Conservation (phyloP, 208 protist genomes). For the Acanthamoeba healyi region DNA sequence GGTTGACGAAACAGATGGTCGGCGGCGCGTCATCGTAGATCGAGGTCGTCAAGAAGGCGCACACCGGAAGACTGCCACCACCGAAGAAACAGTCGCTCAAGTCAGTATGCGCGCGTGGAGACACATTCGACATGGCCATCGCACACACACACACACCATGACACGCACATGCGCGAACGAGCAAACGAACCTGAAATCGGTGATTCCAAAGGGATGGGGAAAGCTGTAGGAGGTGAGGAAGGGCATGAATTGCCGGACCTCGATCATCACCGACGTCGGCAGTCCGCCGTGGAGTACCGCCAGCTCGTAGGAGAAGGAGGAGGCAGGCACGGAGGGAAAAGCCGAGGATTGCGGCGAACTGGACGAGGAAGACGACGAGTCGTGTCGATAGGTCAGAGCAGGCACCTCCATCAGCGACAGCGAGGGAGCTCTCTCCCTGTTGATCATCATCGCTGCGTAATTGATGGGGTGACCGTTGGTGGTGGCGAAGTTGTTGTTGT, state of each 20-base stretch:
- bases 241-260: neutral
- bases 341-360: neutral
- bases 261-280: neutral
- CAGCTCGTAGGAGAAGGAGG: slow-evolving; percentile 5
- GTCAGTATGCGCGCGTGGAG: too few relatives aligned
- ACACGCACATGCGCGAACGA: neutral
- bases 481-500: neutral
- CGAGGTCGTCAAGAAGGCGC: neutral
- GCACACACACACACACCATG: neutral
- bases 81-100: neutral
- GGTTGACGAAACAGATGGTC: neutral
- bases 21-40: slow-evolving; percentile 4
- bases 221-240: slow-evolving; percentile 17
- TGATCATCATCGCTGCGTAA: neutral
- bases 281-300: neutral
- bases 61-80: neutral
- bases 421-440: neutral
- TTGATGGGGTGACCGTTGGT: neutral
- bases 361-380: neutral
- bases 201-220: neutral
- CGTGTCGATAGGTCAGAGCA: too few relatives aligned
- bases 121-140: neutral
- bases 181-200: slow-evolving; percentile 14
- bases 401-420: neutral
- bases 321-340: neutral